Conservation (phyloP, 2,329 filamentous ascomycete genomes). For the Alternaria ethzedia region DNA sequence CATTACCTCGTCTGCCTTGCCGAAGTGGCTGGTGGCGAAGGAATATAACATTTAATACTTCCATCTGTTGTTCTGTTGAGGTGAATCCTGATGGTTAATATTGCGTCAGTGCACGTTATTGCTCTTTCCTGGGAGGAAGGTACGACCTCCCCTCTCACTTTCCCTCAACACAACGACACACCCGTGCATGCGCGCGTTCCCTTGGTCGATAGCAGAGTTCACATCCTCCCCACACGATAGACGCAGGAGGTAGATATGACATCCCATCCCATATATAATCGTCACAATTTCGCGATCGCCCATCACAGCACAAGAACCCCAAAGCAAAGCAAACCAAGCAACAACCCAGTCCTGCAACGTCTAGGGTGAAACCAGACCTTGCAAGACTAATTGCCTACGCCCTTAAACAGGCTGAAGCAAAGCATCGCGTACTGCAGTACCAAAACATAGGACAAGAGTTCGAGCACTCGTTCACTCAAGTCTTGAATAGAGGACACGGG, state of each 20-base stretch:
- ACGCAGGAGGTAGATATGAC: too few species aligned
- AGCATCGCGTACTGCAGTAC: neutral
- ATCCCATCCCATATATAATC: neutral
- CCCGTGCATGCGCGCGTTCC: too few species aligned
- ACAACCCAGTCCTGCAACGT: neutral
- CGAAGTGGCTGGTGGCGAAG: slow-evolving; percentile 8
- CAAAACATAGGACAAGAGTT: neutral
- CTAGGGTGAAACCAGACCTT: neutral
- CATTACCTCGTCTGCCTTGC: slow-evolving; percentile 22
- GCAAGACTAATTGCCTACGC: neutral
- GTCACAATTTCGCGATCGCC: neutral
- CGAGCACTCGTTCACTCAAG: neutral
- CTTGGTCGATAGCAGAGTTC: too few species aligned
- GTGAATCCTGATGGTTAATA: neutral
- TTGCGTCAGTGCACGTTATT: neutral
- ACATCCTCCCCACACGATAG: too few species aligned
- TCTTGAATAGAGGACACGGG: neutral
- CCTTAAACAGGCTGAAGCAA: neutral
- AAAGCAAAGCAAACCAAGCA: neutral
- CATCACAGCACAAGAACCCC: neutral
- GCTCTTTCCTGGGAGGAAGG: neutral
- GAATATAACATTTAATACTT: slow-evolving; percentile 20
- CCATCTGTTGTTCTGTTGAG: neutral
- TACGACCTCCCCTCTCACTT: neutral
- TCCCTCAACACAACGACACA: too few species aligned